Evolutionary conservation across 352 stramenopile genomes (phyloP).

Genomic region (Detonula confervacea): DNA sequence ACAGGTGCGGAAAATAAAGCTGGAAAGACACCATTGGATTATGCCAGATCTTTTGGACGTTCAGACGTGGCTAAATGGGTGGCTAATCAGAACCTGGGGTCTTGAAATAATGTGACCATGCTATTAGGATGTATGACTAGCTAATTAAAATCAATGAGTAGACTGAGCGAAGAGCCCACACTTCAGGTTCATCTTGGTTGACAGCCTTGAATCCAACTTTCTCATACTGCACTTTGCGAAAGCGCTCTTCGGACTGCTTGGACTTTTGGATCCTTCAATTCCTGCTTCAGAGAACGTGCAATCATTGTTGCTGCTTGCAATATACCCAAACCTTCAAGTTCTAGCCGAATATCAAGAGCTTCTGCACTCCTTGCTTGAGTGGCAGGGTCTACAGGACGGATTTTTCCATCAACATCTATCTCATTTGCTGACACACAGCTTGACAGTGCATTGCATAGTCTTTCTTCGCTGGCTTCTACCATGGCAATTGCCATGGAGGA

Average conservation of each 20-base stretch:
- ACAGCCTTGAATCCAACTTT: no score
- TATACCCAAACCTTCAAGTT: constrained; percentile 39
- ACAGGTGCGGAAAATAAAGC: constrained; percentile 48
- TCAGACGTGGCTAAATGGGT: constrained; percentile 66
- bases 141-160: no score
- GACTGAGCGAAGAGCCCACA: no score
- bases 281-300: constrained; percentile 30
- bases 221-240: constrained; percentile 21
- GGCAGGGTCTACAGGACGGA: constrained; percentile 57
- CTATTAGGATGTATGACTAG: no score
- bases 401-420: constrained; percentile 22
- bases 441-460: constrained; percentile 46
- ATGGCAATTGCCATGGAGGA: constrained; percentile 60
- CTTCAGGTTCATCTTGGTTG: no score
- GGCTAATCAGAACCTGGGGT: neutral
- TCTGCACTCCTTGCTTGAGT: constrained; percentile 71
- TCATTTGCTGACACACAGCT: constrained; percentile 44
- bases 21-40: constrained; percentile 68
- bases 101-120: no score
- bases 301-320: constrained; percentile 49
- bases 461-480: constrained; percentile 57
- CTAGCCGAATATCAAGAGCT: constrained; percentile 58
- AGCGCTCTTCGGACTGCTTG: constrained; percentile 40
- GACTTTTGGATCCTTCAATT: constrained; percentile 30
- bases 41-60: constrained; percentile 69